phyloP scores from a whole-genome alignment of 495 filamentous ascomycete species.

The Penicillium cataractarum region DNA sequence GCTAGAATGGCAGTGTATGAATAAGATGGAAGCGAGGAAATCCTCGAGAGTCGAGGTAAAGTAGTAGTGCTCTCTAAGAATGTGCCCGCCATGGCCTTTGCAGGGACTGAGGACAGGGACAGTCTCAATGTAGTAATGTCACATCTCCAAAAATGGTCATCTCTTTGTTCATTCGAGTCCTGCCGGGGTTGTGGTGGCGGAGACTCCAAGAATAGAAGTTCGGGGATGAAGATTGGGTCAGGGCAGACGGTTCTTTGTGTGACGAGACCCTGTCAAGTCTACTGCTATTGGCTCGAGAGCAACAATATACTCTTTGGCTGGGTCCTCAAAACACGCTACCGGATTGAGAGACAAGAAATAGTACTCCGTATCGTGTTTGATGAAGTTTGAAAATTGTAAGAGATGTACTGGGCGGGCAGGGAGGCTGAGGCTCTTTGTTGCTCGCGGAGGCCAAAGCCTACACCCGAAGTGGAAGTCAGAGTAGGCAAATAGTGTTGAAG shows the following conservation, averaged over 20 bases:
- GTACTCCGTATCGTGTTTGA: background rate
- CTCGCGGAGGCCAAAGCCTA: too few relatives aligned
- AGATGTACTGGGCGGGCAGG: background rate
- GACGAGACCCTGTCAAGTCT: background rate
- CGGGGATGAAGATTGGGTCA: background rate
- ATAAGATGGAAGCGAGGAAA: background rate
- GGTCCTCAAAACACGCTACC: background rate
- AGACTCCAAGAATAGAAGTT: background rate
- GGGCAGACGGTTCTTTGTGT: constrained; percentile 1
- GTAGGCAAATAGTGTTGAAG: background rate
- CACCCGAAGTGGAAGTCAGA: background rate
- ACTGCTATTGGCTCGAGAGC: background rate
- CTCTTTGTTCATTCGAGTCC: background rate
- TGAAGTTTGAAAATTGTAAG: background rate
- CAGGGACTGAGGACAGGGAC: background rate
- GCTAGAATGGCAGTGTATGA: background rate
- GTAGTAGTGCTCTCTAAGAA: background rate
- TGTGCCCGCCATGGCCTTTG: background rate
- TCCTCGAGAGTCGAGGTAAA: background rate
- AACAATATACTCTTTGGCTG: background rate
- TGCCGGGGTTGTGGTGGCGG: background rate
- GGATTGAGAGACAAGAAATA: background rate
- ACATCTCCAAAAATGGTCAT: background rate
- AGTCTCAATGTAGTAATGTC: background rate
- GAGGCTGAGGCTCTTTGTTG: background rate